Evolutionary conservation across 768 basidiomycete genomes (phyloP), one percentile per base, ranked within the genome.

Genomic region (Auriscalpium microsporum): DNA sequence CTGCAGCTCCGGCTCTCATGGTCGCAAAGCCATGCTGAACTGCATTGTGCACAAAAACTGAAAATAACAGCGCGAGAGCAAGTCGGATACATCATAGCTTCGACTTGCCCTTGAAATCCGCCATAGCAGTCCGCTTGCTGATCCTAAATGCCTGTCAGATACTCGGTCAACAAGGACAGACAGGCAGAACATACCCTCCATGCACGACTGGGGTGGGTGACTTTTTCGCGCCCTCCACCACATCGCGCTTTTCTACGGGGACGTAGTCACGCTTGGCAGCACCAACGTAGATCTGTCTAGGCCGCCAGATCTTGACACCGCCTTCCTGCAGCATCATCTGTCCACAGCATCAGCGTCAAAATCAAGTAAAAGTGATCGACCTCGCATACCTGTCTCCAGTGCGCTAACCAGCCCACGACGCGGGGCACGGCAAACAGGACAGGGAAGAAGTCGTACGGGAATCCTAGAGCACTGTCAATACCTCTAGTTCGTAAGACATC

Each of bases 291-390:
- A 94, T 80, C 77, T 91, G 90, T 64, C 86, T 76, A 37, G 89
- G 90, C 46, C 90, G 78, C 91, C 94, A 95, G 62, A 95, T 95
- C 72, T 94, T 94, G 58, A 95, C 90, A 50, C 90, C 90, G 19
- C 83, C 87, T 34, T 85, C 78, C 64, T 89, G 85, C 47, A 95
- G 72, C 92, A 94, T 94, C 87, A 94, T 90, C 84, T 94, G 64
- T 16, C 61, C 53, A 53, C 56, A 14, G 42, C 10, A 3, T 38
- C 7, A 33, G 28, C 21, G 14, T 45, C n/a, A 23, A 35, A 48
- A 48, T 35, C 19, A 17, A 45, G 11, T n/a, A 38, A n/a, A 47
- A 51, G 28, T 46, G 54, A n/a, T 56, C 34, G 45, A 35, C 13
- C 7, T 14, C 35, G 58, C 69, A 52, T 54, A 83, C 87, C 78